Conservation (phyloP, 257 asterid species). For the Eustoma russellianum region DNA sequence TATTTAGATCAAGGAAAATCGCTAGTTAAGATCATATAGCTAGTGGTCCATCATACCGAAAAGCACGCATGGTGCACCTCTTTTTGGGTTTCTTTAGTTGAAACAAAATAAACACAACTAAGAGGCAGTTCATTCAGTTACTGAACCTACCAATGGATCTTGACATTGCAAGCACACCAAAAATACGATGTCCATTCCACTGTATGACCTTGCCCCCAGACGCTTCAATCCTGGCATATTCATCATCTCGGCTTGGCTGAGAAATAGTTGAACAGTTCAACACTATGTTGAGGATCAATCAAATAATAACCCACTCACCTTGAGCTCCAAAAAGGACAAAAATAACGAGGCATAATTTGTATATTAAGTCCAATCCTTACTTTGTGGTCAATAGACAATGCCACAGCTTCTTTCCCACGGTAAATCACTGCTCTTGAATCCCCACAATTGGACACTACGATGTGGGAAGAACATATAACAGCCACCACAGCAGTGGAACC, state of each 20-base stretch:
- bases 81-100: too few relatives aligned
- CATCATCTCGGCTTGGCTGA: slow-evolving; percentile 80
- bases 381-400: slow-evolving; percentile 64
- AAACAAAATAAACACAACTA: neutral
- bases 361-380: slow-evolving; percentile 21
- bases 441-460: slow-evolving; percentile 74
- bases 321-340: neutral
- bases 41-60: too few relatives aligned
- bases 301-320: neutral
- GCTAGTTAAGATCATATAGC: too few relatives aligned
- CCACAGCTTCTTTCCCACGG: slow-evolving; percentile 79
- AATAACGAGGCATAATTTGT: neutral
- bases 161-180: slow-evolving; percentile 94
- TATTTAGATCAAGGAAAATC: too few relatives aligned
- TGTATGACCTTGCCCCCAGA: slow-evolving; percentile 84
- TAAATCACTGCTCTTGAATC: slow-evolving; percentile 82
- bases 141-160: slow-evolving; percentile 67
- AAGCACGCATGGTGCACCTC: too few relatives aligned
- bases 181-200: slow-evolving; percentile 88
- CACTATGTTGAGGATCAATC: slow-evolving; percentile 4
- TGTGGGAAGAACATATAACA: slow-evolving; percentile 66
- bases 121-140: neutral
- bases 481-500: slow-evolving; percentile 89
- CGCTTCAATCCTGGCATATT: slow-evolving; percentile 80
- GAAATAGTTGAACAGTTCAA: slow-evolving; percentile 1